These are phyloP conservation scores for Mycena indigotica DNA, from an alignment of 768 basidiomycete genomes.

Conservation along the genomic window DNA sequence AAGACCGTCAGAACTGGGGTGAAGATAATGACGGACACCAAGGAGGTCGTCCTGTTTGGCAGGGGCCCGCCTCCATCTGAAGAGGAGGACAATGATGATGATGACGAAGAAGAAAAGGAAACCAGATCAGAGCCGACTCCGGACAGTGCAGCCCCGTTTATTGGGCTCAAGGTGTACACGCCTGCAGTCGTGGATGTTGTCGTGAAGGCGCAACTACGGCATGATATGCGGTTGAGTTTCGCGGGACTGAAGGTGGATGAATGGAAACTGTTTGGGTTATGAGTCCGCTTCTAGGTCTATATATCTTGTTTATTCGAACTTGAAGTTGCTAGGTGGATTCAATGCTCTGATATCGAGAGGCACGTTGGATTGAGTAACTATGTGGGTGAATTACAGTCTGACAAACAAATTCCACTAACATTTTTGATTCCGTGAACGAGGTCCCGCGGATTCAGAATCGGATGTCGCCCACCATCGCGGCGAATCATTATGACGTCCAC, in stretches of 20 bases:
- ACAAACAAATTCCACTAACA: too few species aligned
- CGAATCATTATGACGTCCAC: too few species aligned
- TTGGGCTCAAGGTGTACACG: conserved; percentile 27
- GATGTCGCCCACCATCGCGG: too few species aligned
- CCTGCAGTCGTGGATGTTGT: conserved; percentile 17
- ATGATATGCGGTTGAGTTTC: conserved; percentile 17
- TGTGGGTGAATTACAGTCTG: too few species aligned
- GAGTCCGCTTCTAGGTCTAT: background rate
- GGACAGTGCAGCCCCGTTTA: conserved; percentile 13
- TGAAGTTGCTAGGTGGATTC: too few species aligned
- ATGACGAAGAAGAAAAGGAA: background rate
- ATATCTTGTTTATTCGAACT: too few species aligned
- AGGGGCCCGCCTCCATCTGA: background rate
- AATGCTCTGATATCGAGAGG: too few species aligned
- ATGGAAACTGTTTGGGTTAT: conserved; percentile 12
- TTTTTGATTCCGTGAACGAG: too few species aligned
- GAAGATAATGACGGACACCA: conserved; percentile 16
- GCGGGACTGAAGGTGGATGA: conserved; percentile 10
- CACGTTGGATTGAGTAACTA: too few species aligned
- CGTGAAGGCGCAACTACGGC: conserved; percentile 26
- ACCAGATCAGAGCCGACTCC: background rate
- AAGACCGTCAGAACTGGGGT: conserved; percentile 4
- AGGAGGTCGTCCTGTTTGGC: conserved; percentile 18
- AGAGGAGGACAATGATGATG: background rate
- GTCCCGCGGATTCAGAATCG: too few species aligned